These are phyloP conservation scores for Lomentospora prolificans DNA, from an alignment of 2,329 filamentous ascomycete species.

Conservation along the genomic window DNA sequence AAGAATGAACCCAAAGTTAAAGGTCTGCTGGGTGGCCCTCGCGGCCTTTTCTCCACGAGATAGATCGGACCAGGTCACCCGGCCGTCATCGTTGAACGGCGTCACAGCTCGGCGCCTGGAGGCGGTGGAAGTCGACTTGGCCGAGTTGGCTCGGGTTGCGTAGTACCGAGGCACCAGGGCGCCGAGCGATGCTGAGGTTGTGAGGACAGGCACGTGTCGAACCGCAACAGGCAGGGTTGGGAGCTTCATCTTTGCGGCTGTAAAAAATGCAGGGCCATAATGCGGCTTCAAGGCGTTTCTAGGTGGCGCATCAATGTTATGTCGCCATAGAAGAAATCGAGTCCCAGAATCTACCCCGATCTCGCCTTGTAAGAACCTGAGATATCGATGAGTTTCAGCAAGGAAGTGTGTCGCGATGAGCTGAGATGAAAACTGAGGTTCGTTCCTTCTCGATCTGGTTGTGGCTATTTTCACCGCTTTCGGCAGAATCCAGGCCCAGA, in stretches of 20 bases:
- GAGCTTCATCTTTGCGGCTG: conserved; percentile 36
- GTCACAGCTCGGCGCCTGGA: conserved; percentile 63
- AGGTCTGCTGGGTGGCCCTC: conserved; percentile 78
- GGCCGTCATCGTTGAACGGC: conserved; percentile 76
- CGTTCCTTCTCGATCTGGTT: conserved; percentile 18
- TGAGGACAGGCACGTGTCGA: conserved; percentile 22
- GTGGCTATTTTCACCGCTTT: conserved; percentile 23
- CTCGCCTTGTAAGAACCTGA: too few relatives aligned
- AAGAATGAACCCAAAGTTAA: conserved; percentile 74
- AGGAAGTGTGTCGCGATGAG: not conserved
- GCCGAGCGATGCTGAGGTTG: conserved; percentile 22
- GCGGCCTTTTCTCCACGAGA: conserved; percentile 69
- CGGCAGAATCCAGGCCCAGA: conserved; percentile 23
- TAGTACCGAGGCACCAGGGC: conserved; percentile 38
- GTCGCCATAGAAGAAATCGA: not conserved
- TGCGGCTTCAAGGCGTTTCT: not conserved
- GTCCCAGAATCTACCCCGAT: not conserved
- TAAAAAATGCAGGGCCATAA: conserved; percentile 10
- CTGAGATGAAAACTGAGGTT: not conserved
- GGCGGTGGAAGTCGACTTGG: conserved; percentile 23
- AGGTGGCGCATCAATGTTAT: not conserved
- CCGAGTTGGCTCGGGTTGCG: conserved; percentile 45
- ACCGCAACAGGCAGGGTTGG: conserved; percentile 25
- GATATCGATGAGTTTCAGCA: too few relatives aligned
- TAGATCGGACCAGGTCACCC: conserved; percentile 70